These are phyloP conservation scores for Penicillium sp. DNA, from an alignment of 2,329 filamentous ascomycete genomes.

Conservation along the genomic window DNA sequence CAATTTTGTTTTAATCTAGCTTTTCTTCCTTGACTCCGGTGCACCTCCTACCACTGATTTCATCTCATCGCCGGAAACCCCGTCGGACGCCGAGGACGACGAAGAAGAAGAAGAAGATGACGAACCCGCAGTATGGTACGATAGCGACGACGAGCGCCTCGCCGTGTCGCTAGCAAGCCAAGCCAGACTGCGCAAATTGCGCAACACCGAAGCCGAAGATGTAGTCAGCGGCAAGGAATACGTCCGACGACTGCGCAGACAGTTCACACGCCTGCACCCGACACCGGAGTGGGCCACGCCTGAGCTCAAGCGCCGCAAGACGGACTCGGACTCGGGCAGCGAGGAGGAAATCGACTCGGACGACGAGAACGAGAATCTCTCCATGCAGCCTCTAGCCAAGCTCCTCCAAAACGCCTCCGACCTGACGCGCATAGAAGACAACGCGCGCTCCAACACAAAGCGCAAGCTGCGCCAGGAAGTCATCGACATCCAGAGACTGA, in stretches of 20 bases:
- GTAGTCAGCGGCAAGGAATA: constrained; percentile 85
- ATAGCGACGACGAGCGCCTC: constrained; percentile 91
- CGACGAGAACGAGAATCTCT: constrained; percentile 61
- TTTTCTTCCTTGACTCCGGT: constrained; percentile 80
- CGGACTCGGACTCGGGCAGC: constrained; percentile 29
- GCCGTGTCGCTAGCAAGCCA: constrained; percentile 77
- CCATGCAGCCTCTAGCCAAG: constrained; percentile 73
- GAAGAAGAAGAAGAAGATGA: constrained; percentile 20
- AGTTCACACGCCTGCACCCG: constrained; percentile 66
- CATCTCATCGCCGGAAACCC: constrained; percentile 37
- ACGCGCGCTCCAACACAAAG: constrained; percentile 54
- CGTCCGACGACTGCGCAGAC: constrained; percentile 71
- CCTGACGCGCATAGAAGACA: constrained; percentile 56
- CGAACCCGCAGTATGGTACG: constrained; percentile 67
- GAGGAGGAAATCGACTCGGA: constrained; percentile 57
- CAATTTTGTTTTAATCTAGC: constrained; percentile 36
- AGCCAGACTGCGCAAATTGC: constrained; percentile 76
- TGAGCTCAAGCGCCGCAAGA: constrained; percentile 47
- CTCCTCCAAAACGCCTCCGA: constrained; percentile 74
- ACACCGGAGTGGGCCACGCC: constrained; percentile 61
- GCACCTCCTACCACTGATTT: constrained; percentile 39
- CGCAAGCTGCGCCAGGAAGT: constrained; percentile 80
- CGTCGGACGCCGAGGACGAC: constrained; percentile 40
- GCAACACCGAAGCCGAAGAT: constrained; percentile 79
- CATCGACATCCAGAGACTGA: constrained; percentile 83